phyloP scores from a whole-genome alignment of 805 yeast species.

The Starmerella lactis-condensi region DNA sequence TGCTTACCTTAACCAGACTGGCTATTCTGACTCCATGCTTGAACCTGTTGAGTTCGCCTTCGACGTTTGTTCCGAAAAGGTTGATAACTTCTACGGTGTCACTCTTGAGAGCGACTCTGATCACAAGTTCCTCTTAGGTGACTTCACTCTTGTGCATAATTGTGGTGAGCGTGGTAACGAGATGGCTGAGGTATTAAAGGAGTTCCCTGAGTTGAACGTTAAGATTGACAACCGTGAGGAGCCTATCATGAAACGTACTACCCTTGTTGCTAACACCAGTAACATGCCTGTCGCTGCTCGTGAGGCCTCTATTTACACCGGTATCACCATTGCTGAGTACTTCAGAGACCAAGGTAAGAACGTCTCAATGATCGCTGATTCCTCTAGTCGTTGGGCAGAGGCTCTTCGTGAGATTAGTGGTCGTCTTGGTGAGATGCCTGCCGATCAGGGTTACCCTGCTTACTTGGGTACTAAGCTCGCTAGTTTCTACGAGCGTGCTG shows the following conservation, averaged over 20 bases:
- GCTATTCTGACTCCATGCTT: neutral
- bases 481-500: conserved; percentile 98
- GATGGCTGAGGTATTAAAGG: conserved; percentile 99
- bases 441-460: conserved; percentile 99
- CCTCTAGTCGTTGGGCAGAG: conserved; percentile 99
- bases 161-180: conserved; percentile 96
- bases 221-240: conserved; percentile 85
- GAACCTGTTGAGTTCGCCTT: conserved; percentile 19
- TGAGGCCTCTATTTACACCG: conserved; percentile 98
- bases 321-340: conserved; percentile 95
- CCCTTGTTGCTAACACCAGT: conserved; percentile 94
- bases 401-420: conserved; percentile 99
- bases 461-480: conserved; percentile 97
- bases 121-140: conserved; percentile 28
- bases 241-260: conserved; percentile 98
- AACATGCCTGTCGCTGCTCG: conserved; percentile 99
- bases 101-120: conserved; percentile 27
- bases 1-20: neutral
- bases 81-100: conserved; percentile 28
- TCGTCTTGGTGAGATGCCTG: conserved; percentile 99
- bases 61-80: conserved; percentile 18
- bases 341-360: conserved; percentile 99
- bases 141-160: conserved; percentile 19
- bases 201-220: conserved; percentile 92
- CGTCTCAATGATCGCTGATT: conserved; percentile 98